Evolutionary conservation across 345 rosid genomes (phyloP), one percentile per base, ranked within the genome.

Genomic region (Eucalyptus virginea): DNA sequence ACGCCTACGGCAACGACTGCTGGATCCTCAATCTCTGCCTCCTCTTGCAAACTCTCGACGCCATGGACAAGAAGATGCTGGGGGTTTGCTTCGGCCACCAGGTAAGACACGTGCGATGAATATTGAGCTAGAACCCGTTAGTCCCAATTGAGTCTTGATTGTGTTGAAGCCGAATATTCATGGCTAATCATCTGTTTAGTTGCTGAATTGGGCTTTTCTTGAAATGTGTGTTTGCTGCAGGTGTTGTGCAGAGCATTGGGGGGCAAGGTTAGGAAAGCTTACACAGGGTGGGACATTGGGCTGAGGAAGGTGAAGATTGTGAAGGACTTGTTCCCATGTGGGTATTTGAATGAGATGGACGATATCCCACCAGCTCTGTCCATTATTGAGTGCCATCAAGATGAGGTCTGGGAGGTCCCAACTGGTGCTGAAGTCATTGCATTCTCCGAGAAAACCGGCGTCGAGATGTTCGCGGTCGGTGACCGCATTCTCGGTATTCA

Each of bases 61-160:
- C 95, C 91, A 95, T 95, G 99, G 91, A 93, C 94, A 96, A 96
- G 93, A 97, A 96, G 89, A 89, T 95, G 69, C 96, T 97, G 21
- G 99, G 99, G 11, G 93, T 98, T 91, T 98, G 99, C 96, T 98
- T 98, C 86, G 99, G 99, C 88, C 99, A 98, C 88, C 99, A 98
- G 98, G 99, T 97, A 90, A 90, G 24, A 30, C 34, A 3, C 44
- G 51, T 6, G 11, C 44, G 44, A 10, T 45, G 24, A 80, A 50
- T 45, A 30, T 49, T 50, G 54, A 47, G 51, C 18, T 15, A 42
- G 47, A n/a, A 48, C 37, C 18, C 16, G 9, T 40, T 77, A 2
- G 24, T 40, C 85, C 85, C 85, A 23, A 77, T 77, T 3, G 85
- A 77, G 24, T 40, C 30, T 77, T 6, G 47, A 77, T 21, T 6